These are phyloP conservation scores for Saksenaea oblongispora DNA, from an alignment of 371 early-diverging fungal genomes.

Conservation along the genomic window DNA sequence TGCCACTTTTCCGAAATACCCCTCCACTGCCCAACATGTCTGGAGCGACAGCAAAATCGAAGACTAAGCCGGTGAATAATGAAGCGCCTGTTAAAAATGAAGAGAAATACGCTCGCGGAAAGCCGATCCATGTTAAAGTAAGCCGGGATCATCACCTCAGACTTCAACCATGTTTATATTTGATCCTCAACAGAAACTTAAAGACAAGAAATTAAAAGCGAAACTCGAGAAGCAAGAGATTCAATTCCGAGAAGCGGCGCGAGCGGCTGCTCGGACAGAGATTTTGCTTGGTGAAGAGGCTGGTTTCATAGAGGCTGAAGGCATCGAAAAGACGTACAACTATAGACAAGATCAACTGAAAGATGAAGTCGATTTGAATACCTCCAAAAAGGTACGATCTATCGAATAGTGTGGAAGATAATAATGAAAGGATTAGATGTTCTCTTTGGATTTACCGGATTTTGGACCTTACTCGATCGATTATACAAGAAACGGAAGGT, in stretches of 20 bases:
- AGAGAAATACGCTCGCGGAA: conserved; percentile 34
- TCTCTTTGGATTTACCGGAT: conserved; percentile 78
- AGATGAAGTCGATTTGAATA: conserved; percentile 78
- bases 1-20: neutral
- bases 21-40: neutral
- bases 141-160: neutral
- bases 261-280: conserved; percentile 78
- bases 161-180: neutral
- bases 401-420: neutral
- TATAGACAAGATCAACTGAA: conserved; percentile 80
- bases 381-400: conserved; percentile 69
- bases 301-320: conserved; percentile 86
- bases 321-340: conserved; percentile 87
- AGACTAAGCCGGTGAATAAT: conserved; percentile 5
- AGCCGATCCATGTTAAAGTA: conserved; percentile 27
- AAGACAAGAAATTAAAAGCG: conserved; percentile 68
- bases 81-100: conserved; percentile 30
- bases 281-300: conserved; percentile 75
- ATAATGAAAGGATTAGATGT: conserved; percentile 51
- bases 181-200: conserved; percentile 30
- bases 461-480: conserved; percentile 89
- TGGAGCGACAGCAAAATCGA: neutral
- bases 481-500: conserved; percentile 91
- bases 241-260: conserved; percentile 67
- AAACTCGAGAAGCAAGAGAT: conserved; percentile 62